Conservation (phyloP, 192 early-diverging fungal species). For the Radiomyces spectabilis region DNA sequence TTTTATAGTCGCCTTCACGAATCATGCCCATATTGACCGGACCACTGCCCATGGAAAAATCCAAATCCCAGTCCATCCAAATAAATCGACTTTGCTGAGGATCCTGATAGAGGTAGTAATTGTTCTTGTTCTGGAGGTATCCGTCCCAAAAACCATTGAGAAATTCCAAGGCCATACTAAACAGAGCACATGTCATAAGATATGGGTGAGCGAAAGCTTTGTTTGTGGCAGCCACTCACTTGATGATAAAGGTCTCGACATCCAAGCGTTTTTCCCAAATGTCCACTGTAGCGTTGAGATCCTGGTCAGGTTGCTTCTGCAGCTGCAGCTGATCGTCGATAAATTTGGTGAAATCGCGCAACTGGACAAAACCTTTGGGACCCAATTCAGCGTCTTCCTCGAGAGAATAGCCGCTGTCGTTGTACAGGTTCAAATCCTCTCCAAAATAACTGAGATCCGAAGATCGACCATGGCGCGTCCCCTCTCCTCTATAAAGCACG, state of each 20-base stretch:
- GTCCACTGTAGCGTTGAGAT: not conserved
- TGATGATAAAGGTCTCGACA: constrained; percentile 17
- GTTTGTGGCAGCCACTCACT: too few relatives aligned
- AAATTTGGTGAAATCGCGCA: constrained; percentile 18
- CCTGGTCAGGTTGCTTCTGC: not conserved
- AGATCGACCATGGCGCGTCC: not conserved
- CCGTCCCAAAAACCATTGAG: constrained; percentile 15
- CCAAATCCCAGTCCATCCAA: constrained; percentile 21
- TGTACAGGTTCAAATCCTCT: not conserved
- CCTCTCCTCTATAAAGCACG: not conserved
- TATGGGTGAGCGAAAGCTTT: too few relatives aligned
- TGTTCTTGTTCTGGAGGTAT: constrained; percentile 17
- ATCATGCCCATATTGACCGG: constrained; percentile 9
- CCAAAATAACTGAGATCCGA: constrained; percentile 14
- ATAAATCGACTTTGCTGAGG: constrained; percentile 1
- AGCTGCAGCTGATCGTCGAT: constrained; percentile 9
- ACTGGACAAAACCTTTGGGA: not conserved
- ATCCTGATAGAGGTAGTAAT: constrained; percentile 22
- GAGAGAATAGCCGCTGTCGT: not conserved
- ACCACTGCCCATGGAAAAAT: constrained; percentile 18
- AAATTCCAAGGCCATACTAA: constrained; percentile 28
- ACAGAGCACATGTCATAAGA: not conserved
- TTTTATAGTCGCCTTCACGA: constrained; percentile 9
- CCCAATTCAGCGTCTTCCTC: constrained; percentile 1
- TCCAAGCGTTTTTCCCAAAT: constrained; percentile 15